Base-by-base conservation (phyloP, 352 stramenopile genomes). In the Phytophthora cactorum region DNA sequence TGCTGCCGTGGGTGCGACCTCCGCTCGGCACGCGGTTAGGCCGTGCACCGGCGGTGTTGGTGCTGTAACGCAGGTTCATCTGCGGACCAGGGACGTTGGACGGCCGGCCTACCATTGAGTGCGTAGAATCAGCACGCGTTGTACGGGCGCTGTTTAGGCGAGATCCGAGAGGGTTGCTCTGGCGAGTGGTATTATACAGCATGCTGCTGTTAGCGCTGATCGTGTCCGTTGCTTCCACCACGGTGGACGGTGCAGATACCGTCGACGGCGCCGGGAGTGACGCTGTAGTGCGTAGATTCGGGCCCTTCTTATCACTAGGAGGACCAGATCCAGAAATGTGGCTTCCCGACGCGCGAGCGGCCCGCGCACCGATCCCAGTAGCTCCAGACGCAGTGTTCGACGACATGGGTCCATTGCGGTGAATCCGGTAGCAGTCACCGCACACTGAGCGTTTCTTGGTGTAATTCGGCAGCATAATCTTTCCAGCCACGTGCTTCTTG, bases 401-500 rank as follows among this genome's bases (percentile, higher is more conserved):
- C 17, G 81, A 77, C 66, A 91, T 72, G 29, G 86, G 77, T 39
- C 79, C 77, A 67, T 73, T 83, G 34, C 79, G 76, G 63, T 92
- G 65, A 34, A 89, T 82, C 27, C 83, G 77, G 62, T 90, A 88
- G 72, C 87, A 95, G 44, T 95, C 87, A 22, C 75, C 84, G 38
- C 87, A 95, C 38, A 90, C 84, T 0, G 82, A 90, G 25, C 79
- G 78, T 65, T 93, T 92, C 77, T 91, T 91, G 15, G 63, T 39
- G 59, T 88, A 81, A 29, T 77, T 82, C 0, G 79, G 78, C 29
- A 90, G 63, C 59, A 84, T 72, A 29, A 91, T 74, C 61, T 91
- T 92, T 27, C 84, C 84, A 14, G 81, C 82, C n/a, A 93, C 83
- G 70, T 93, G 85, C 69, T 91, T 89, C 63, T 90, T 88, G 55